Evolutionary conservation across 148 eudicot genomes (phyloP).

Genomic region (Chenopodium formosanum): DNA sequence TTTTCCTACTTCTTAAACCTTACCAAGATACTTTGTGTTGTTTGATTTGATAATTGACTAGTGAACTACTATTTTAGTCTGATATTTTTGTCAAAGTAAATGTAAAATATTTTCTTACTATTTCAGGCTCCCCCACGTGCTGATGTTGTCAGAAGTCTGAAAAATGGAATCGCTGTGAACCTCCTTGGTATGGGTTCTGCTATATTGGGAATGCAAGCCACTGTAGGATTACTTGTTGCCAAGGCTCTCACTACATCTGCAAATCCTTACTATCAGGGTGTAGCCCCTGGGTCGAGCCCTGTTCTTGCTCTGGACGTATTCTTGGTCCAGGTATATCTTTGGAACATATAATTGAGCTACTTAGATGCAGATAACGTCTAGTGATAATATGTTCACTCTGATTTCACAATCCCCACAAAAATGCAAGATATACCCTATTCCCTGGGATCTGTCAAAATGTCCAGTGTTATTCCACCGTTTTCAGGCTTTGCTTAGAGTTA

Average conservation of each 20-base stretch:
- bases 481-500: background rate
- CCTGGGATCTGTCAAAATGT: background rate
- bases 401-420: background rate
- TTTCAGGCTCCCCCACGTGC: conserved; percentile 98
- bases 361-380: background rate
- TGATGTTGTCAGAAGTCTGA: conserved; percentile 78
- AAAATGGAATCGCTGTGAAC: conserved; percentile 65
- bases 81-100: background rate
- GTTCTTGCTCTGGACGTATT: conserved; percentile 89
- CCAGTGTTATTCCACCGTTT: background rate
- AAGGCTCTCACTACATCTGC: conserved; percentile 83
- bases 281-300: conserved; percentile 72
- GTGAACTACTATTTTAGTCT: background rate
- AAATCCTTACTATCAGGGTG: conserved; percentile 72
- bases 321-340: conserved; percentile 71
- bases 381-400: background rate
- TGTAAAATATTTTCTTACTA: conserved; percentile 3
- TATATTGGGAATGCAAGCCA: conserved; percentile 85
- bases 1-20: background rate
- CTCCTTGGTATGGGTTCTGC: conserved; percentile 93
- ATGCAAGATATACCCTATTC: background rate
- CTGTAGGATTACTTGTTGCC: conserved; percentile 78
- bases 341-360: background rate
- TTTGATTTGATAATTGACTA: background rate
- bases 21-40: background rate